Base-by-base conservation (phyloP, 2,329 filamentous ascomycete species). In the Colletotrichum sp. region DNA sequence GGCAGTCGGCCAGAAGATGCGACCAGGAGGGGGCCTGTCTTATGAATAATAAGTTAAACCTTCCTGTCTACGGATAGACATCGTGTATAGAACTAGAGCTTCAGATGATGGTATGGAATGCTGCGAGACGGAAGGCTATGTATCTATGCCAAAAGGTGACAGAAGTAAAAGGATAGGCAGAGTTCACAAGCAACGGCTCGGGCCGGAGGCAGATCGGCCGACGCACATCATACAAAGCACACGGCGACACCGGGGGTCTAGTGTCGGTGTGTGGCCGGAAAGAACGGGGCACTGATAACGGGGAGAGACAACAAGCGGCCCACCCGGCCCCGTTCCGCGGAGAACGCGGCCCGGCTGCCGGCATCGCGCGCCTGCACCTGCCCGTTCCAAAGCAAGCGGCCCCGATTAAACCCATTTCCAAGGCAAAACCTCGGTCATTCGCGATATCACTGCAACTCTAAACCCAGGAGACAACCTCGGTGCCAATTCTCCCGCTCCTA, bases 21-120 rank as follows among this genome's bases (percentile, higher is more conserved):
- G 18, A 48, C 38, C 0, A n/a, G 38, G 38, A 48, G 38, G 9
- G 18, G 1, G 6, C 9, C 38, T 12, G 38, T 4, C 0, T 2
- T 48, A 0, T 0, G 1, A 48, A 48, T 7, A 1, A 48, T n/a
- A 12, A 12, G 38, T 2, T n/a, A 4, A 48, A 48, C 3, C 9
- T 48, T 48, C 38, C 1, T n/a, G 9, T n/a, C 18, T 18, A 32
- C 10, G 0, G 30, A 13, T 32, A n/a, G 36, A 18, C 16, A 43
- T 3, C 5, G 8, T 43, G n/a, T 10, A 3, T 1, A n/a, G n/a
- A n/a, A 10, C 18, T 0, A 10, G 0, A n/a, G 18, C 38, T 48
- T n/a, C 18, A n/a, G 38, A 48, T 48, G 38, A 12, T 48, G 9
- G 38, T 48, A n/a, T 12, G 9, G 38, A 48, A n/a, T 0, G 18